These are phyloP conservation scores for Sporisorium iseilematis-ciliati DNA, from an alignment of 1,284 basidiomycete genomes.

Conservation along the genomic window DNA sequence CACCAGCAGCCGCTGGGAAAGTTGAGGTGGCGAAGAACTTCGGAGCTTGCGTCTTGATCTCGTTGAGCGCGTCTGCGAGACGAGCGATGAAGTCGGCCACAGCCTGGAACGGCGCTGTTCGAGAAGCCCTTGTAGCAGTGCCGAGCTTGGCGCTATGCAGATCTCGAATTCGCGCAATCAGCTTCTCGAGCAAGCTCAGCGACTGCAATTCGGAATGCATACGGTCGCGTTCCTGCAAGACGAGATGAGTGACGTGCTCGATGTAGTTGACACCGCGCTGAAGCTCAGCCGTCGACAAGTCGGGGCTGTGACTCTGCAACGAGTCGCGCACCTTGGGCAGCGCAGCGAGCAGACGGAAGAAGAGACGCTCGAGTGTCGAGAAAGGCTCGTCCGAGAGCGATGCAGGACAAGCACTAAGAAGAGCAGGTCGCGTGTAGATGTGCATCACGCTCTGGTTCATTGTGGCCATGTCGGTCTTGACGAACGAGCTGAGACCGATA, in stretches of 20 bases:
- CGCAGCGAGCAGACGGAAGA: slow-evolving; percentile 78
- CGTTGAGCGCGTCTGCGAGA: slow-evolving; percentile 28
- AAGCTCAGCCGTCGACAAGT: slow-evolving; percentile 86
- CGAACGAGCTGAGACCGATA: slow-evolving; percentile 75
- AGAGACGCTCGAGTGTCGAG: slow-evolving; percentile 76
- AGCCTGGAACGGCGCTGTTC: slow-evolving; percentile 19
- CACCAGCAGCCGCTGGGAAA: slow-evolving; percentile 21
- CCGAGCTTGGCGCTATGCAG: slow-evolving; percentile 18
- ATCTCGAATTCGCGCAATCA: slow-evolving; percentile 17
- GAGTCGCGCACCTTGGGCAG: slow-evolving; percentile 79
- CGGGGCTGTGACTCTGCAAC: slow-evolving; percentile 80
- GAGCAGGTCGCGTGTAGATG: slow-evolving; percentile 74
- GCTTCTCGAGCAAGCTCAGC: slow-evolving; percentile 26
- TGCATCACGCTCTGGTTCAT: slow-evolving; percentile 79
- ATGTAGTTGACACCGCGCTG: slow-evolving; percentile 82
- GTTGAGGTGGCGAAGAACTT: slow-evolving; percentile 33
- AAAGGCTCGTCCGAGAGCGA: slow-evolving; percentile 70
- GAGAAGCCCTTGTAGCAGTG: slow-evolving; percentile 8
- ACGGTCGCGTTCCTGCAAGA: slow-evolving; percentile 49
- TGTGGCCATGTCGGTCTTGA: slow-evolving; percentile 76
- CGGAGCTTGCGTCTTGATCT: slow-evolving; percentile 34
- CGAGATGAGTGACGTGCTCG: slow-evolving; percentile 76
- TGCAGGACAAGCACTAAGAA: slow-evolving; percentile 22
- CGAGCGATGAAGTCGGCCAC: slow-evolving; percentile 40
- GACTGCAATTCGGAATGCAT: slow-evolving; percentile 33